Conservation (phyloP, 164 flowering plant species). For the Piper longum region DNA sequence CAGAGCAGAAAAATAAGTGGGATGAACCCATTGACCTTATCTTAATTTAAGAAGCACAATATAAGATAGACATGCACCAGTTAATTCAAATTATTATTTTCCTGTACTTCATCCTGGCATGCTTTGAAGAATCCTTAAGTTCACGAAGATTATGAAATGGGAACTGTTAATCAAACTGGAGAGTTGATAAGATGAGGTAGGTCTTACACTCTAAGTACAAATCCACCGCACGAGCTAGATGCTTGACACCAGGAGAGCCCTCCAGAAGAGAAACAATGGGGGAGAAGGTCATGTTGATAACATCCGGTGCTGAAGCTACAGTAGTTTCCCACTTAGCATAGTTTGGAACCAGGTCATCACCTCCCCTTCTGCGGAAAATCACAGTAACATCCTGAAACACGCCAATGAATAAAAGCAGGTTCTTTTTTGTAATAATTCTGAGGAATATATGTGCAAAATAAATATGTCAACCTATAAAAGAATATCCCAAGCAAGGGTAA, state of each 20-base stretch:
- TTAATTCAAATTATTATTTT: too few species aligned
- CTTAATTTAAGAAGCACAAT: too few species aligned
- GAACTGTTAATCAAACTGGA: not conserved
- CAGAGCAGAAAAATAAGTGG: too few species aligned
- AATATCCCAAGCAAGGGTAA: not conserved
- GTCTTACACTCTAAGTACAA: slow-evolving; percentile 83
- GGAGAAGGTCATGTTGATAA: slow-evolving; percentile 78
- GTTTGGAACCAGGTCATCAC: slow-evolving; percentile 93
- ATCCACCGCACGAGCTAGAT: slow-evolving; percentile 84
- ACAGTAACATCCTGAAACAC: slow-evolving; percentile 85
- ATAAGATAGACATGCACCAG: too few species aligned
- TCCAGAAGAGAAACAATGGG: slow-evolving; percentile 85
- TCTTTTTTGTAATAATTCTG: not conserved
- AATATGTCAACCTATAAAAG: not conserved
- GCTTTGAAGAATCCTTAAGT: too few species aligned
- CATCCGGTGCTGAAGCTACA: slow-evolving; percentile 68
- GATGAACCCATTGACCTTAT: too few species aligned
- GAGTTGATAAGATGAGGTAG: not conserved
- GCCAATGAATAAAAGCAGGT: not conserved
- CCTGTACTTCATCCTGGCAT: too few species aligned
- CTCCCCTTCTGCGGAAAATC: slow-evolving; percentile 95
- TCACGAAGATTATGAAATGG: too few species aligned
- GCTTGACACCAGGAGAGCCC: slow-evolving; percentile 65
- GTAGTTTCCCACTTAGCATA: slow-evolving; percentile 71
- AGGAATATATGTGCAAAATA: too few species aligned